Base-by-base conservation (phyloP, 2,329 filamentous ascomycete species). In the Colletotrichum eremochloae region DNA sequence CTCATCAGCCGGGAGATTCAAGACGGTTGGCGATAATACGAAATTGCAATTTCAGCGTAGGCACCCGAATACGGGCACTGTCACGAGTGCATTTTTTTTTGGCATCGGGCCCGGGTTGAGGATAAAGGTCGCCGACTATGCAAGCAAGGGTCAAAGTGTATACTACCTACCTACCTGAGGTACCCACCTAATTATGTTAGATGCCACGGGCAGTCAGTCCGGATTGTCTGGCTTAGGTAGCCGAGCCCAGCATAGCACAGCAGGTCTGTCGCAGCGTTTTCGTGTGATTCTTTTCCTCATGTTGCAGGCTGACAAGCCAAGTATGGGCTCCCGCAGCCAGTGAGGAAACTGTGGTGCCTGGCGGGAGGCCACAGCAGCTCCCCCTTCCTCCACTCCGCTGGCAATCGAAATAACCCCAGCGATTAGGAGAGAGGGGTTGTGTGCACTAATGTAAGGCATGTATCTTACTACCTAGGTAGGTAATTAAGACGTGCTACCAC, bases 1-100 rank as follows among this genome's bases (percentile, higher is more conserved):
- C 52, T 38, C 48, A 33, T 48, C 42, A 57, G 66, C 40, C 60
- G 58, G 65, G 52, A 69, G 52, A 63, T 63, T 63, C 42, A 46
- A 68, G n/a, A 36, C 20, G 7, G 46, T 40, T 15, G 42, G 36
- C 40, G 55, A 72, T 64, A 60, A 72, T 64, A 72, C 69, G 69
- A 72, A 63, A 60, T 55, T 36, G 65, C 40, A 69, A 72, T 72
- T 50, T 72, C 46, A 57, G 55, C 55, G n/a, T 40, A 24, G 33
- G 11, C 36, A 63, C n/a, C 14, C 29, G 46, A 15, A 38, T 20
- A 29, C 61, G 33, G n/a, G n/a, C 44, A 5, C 46, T 48, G 36
- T 18, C 31, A 18, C n/a, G 8, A 33, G 24, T 20, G 24, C 24
- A 31, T n/a, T 14, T 14, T 20, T 14, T 20, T 42, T 24, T 24